These are phyloP conservation scores for Huntiella decipiens DNA, from an alignment of 2,329 filamentous ascomycete genomes.

Conservation along the genomic window DNA sequence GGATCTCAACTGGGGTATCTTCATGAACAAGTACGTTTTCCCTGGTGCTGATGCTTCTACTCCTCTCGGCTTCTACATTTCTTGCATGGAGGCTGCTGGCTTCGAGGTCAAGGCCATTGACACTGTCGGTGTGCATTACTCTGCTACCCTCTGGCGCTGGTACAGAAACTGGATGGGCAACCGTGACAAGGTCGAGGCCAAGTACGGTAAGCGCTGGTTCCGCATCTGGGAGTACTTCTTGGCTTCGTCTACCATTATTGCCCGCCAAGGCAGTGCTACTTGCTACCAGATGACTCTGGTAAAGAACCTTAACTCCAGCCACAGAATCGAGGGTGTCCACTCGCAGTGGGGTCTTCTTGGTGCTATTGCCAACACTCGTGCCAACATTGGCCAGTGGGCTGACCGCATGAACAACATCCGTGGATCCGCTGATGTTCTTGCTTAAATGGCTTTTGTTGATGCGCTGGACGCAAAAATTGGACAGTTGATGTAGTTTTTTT, in stretches of 20 bases:
- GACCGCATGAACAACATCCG: conserved; percentile 11
- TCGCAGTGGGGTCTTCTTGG: conserved; percentile 51
- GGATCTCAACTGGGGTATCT: conserved; percentile 92
- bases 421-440: conserved; percentile 6
- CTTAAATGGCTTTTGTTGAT: conserved; percentile 1
- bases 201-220: conserved; percentile 93
- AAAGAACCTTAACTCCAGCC: conserved; percentile 78
- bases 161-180: conserved; percentile 98
- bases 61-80: conserved; percentile 72
- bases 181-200: conserved; percentile 75
- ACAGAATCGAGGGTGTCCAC: conserved; percentile 56
- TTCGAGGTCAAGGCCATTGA: conserved; percentile 73
- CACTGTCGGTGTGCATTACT: conserved; percentile 93
- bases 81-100: conserved; percentile 67
- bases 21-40: conserved; percentile 99
- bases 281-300: conserved; percentile 76
- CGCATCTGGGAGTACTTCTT: conserved; percentile 90
- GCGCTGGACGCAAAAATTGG: conserved; percentile 2
- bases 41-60: conserved; percentile 91
- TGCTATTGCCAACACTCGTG: conserved; percentile 26
- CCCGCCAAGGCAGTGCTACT: conserved; percentile 64
- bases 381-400: conserved; percentile 18
- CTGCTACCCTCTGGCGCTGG: conserved; percentile 91
- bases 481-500: not conserved
- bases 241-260: conserved; percentile 65